phyloP scores from a whole-genome alignment of 306 rosid species.

The Ziziphus jujuba region DNA sequence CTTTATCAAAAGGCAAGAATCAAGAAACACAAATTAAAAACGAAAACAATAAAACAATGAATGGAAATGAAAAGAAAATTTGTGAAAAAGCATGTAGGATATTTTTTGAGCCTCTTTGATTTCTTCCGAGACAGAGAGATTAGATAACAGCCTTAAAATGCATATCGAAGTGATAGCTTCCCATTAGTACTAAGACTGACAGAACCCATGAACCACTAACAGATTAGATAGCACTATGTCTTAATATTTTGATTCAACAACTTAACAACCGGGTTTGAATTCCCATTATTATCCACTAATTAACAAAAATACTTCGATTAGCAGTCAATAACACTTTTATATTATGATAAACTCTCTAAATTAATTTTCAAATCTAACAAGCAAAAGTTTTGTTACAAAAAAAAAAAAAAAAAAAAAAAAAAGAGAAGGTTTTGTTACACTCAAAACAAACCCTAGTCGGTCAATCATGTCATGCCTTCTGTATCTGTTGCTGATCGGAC shows the following conservation, averaged over 20 bases:
- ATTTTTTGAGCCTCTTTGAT: background rate
- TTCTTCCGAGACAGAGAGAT: background rate
- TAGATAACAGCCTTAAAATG: background rate
- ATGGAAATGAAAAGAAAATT: too few relatives aligned
- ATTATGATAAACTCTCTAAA: background rate
- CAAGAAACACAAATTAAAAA: too few relatives aligned
- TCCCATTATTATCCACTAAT: conserved; percentile 25
- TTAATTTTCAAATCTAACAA: background rate
- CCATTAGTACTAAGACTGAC: background rate
- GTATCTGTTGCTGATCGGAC: conserved; percentile 11
- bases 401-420: background rate
- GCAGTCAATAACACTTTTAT: conserved; percentile 21
- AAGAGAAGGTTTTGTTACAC: conserved; percentile 16
- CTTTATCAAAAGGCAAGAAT: too few relatives aligned
- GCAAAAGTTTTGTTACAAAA: conserved; percentile 12
- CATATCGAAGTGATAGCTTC: conserved; percentile 5
- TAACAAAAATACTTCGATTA: conserved; percentile 21
- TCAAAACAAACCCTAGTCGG: background rate
- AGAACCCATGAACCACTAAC: conserved; percentile 1
- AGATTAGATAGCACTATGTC: conserved; percentile 1
- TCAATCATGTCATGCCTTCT: conserved; percentile 9
- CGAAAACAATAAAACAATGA: too few relatives aligned
- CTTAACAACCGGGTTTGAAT: conserved; percentile 44
- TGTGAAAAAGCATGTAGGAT: too few relatives aligned
- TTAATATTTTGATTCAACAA: conserved; percentile 20